These are phyloP conservation scores for Dentipellis sp. DNA, from an alignment of 768 basidiomycete genomes.

Conservation along the genomic window DNA sequence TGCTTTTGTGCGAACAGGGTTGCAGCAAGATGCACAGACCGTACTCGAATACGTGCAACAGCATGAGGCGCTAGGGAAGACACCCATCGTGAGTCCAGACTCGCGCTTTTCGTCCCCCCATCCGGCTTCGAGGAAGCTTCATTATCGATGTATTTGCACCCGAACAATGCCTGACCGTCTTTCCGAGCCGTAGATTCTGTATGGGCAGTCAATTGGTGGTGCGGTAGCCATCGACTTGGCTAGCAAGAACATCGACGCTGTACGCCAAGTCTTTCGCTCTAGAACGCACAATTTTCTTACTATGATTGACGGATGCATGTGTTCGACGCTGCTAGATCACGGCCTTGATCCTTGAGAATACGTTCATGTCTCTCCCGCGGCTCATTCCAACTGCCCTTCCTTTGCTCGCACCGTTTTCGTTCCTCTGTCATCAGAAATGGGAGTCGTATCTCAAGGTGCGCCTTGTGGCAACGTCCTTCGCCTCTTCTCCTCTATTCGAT, in stretches of 20 bases:
- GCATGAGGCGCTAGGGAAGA: constrained; percentile 55
- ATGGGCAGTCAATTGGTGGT: constrained; percentile 86
- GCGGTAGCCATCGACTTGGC: constrained; percentile 88
- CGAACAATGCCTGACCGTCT: not conserved
- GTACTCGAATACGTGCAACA: constrained; percentile 62
- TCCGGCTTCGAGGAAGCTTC: too few relatives aligned
- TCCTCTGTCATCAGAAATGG: constrained; percentile 86
- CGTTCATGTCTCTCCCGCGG: constrained; percentile 76
- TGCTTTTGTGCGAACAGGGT: constrained; percentile 31
- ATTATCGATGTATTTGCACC: too few relatives aligned
- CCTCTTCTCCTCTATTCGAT: constrained; percentile 20
- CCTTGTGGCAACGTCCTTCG: constrained; percentile 23
- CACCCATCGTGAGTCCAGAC: constrained; percentile 43
- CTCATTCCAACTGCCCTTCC: constrained; percentile 81
- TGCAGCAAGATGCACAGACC: constrained; percentile 81
- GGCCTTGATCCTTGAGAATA: constrained; percentile 87
- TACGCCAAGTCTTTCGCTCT: constrained; percentile 20
- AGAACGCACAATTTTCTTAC: not conserved
- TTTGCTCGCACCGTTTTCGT: constrained; percentile 58
- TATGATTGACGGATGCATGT: not conserved
- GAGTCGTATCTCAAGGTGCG: constrained; percentile 53
- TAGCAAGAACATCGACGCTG: constrained; percentile 63
- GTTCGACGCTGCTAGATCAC: constrained; percentile 38
- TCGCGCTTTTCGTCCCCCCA: not conserved
- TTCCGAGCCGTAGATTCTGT: constrained; percentile 48